These are phyloP conservation scores for Taphrina pruni DNA, from an alignment of 1,139 yeast species.

Conservation along the genomic window DNA sequence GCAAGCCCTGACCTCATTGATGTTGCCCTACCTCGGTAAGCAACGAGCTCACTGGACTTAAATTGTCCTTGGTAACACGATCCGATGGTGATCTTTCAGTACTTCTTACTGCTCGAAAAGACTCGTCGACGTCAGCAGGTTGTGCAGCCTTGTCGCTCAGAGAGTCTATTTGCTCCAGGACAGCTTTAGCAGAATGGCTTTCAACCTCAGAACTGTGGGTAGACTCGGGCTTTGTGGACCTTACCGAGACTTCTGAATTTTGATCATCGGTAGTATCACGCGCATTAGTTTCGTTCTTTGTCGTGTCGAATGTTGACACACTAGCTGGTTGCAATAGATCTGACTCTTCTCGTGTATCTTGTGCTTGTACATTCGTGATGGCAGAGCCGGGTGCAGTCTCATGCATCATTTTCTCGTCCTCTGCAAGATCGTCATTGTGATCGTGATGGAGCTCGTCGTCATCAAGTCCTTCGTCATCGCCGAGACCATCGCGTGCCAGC, in stretches of 20 bases:
- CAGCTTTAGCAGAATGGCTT: background rate
- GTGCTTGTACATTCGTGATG: background rate
- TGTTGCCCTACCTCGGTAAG: constrained; percentile 14
- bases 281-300: too few relatives aligned
- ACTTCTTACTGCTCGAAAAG: too few relatives aligned
- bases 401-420: constrained; percentile 1
- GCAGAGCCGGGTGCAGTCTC: background rate
- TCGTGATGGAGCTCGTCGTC: constrained; percentile 11
- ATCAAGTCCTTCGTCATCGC: background rate
- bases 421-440: constrained; percentile 3
- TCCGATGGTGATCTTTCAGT: background rate
- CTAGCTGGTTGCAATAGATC: too few relatives aligned
- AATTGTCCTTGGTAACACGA: background rate
- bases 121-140: background rate
- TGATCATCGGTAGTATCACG: background rate
- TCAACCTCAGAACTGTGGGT: background rate
- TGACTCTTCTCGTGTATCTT: too few relatives aligned
- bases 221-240: background rate
- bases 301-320: too few relatives aligned
- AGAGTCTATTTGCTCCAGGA: background rate
- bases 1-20: too few relatives aligned
- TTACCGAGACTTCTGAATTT: too few relatives aligned
- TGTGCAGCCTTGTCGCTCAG: background rate
- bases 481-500: constrained; percentile 10
- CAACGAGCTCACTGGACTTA: background rate